phyloP scores from a whole-genome alignment of 352 stramenopile species.

The Phytophthora vignae region DNA sequence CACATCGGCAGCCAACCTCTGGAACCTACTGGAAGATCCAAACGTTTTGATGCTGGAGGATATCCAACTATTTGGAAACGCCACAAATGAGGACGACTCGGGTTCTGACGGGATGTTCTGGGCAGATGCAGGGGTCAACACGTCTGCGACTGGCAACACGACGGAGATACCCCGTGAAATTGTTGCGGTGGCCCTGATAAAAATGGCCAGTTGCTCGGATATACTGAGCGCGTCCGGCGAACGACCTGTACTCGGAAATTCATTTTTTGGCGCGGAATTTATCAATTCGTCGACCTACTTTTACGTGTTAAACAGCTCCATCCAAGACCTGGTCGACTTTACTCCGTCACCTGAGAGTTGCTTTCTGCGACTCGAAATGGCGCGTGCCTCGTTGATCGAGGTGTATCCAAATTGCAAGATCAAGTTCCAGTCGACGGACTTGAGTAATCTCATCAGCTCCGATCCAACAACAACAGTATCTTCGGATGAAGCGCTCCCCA shows the following conservation, averaged over 20 bases:
- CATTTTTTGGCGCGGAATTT: conserved; percentile 1
- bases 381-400: neutral
- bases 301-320: neutral
- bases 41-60: neutral
- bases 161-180: neutral
- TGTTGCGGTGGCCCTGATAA: neutral
- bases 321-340: neutral
- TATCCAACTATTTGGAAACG: neutral
- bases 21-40: neutral
- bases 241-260: neutral
- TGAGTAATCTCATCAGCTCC: neutral
- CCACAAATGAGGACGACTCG: neutral
- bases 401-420: conserved; percentile 12
- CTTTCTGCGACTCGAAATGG: neutral
- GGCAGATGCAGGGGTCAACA: neutral
- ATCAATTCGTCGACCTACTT: neutral
- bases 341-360: neutral
- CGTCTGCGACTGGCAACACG: neutral
- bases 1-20: neutral
- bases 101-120: neutral
- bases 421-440: conserved; percentile 9
- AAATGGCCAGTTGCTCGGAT: neutral
- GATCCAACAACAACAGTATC: neutral
- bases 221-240: neutral
- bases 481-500: neutral